Percentiles rank a stretch among this genome's conserved stretches.
Evolutionary conservation across 2,329 filamentous ascomycete genomes (phyloP).

Genomic region (Hypoxylon rubiginosum): DNA sequence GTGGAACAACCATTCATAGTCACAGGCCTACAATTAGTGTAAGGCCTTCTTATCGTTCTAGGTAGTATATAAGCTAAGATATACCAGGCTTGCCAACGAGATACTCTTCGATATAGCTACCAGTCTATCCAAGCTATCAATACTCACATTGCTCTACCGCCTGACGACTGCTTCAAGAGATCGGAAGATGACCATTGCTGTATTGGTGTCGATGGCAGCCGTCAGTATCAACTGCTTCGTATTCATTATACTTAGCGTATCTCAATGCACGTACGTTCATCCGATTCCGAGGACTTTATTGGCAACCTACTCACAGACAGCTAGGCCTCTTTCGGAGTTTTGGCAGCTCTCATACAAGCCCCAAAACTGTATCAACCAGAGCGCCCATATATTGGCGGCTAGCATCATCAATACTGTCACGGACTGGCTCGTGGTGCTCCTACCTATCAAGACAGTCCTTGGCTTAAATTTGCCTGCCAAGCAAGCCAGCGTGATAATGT

Average conservation of each 20-base stretch:
- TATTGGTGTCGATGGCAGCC: conserved; percentile 49
- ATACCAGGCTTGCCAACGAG: conserved; percentile 50
- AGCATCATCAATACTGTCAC: conserved; percentile 72
- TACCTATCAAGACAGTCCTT: conserved; percentile 64
- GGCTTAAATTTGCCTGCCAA: conserved; percentile 60
- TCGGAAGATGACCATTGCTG: conserved; percentile 50
- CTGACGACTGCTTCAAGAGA: conserved; percentile 52
- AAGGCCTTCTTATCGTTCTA: conserved; percentile 12
- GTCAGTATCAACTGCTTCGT: conserved; percentile 52
- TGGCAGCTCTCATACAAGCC: conserved; percentile 54
- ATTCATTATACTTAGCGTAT: conserved; percentile 55
- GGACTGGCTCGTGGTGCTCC: conserved; percentile 67
- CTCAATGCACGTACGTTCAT: conserved; percentile 56
- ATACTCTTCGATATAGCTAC: conserved; percentile 57
- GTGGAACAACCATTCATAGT: conserved; percentile 42
- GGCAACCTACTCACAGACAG: conserved; percentile 3
- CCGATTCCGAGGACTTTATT: neutral
- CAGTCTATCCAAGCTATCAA: conserved; percentile 58
- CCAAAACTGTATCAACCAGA: conserved; percentile 62
- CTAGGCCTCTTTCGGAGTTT: conserved; percentile 55
- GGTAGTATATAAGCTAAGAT: conserved; percentile 1
- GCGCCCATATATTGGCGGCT: conserved; percentile 64
- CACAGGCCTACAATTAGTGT: conserved; percentile 49
- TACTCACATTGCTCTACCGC: conserved; percentile 56
- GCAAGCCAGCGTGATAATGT: conserved; percentile 61